Evolutionary conservation across 768 basidiomycete genomes (phyloP).

Genomic region (Boletus vermiculosoides): DNA sequence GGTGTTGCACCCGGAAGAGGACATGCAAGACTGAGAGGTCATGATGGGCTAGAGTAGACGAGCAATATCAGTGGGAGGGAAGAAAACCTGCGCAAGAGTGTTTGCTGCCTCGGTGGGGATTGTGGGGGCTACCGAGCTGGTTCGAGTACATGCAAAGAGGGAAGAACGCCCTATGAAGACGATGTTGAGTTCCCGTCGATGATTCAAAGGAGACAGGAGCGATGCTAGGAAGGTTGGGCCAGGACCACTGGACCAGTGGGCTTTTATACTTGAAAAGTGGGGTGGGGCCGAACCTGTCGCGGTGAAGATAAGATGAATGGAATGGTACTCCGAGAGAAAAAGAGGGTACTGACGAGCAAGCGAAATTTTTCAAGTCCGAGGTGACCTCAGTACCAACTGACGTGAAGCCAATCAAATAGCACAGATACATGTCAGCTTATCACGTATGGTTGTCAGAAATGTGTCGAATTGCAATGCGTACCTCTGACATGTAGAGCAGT

Average conservation of each 20-base stretch:
- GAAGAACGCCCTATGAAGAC: conserved; percentile 33
- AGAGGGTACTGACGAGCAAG: conserved; percentile 16
- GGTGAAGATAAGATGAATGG: not conserved
- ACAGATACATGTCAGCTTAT: not conserved
- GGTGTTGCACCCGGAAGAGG: conserved; percentile 68
- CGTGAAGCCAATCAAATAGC: conserved; percentile 14
- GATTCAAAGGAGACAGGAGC: not conserved
- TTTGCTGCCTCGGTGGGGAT: conserved; percentile 82
- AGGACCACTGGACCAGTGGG: not conserved
- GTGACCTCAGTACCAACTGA: conserved; percentile 2
- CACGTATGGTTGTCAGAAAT: not conserved
- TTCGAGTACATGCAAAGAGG: conserved; percentile 90
- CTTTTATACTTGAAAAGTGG: conserved; percentile 32
- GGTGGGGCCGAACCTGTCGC: conserved; percentile 1
- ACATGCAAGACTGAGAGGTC: conserved; percentile 43
- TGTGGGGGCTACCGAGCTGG: conserved; percentile 87
- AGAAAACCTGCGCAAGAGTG: conserved; percentile 76
- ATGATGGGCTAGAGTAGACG: conserved; percentile 38
- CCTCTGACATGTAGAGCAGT: not conserved
- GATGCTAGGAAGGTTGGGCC: not conserved
- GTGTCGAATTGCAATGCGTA: not conserved
- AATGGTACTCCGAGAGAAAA: conserved; percentile 12
- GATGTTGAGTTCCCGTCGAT: conserved; percentile 5
- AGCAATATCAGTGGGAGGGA: conserved; percentile 40
- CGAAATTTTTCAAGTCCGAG: conserved; percentile 21